Evolutionary conservation across 768 basidiomycete species (phyloP).

Genomic region (Obba rivulosa): DNA sequence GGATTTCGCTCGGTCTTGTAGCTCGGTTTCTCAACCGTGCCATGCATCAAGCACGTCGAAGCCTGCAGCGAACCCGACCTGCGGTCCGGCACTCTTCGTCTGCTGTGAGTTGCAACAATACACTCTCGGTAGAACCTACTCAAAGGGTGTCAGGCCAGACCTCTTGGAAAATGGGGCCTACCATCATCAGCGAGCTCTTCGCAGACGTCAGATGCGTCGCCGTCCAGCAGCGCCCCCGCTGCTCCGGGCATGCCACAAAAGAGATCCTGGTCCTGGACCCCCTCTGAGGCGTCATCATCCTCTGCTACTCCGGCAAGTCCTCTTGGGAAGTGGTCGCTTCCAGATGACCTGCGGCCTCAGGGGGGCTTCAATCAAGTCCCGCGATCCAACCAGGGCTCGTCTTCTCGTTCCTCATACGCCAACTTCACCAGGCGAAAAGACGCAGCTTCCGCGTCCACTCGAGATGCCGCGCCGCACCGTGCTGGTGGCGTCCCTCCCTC

Average conservation of each 20-base stretch:
- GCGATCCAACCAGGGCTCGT: not conserved
- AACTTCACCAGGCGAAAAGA: not conserved
- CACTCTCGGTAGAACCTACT: not conserved
- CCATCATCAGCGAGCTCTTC: not conserved
- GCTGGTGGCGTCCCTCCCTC: not conserved
- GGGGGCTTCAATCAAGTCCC: not conserved
- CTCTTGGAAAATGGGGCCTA: slow-evolving; percentile 9
- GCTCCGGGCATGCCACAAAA: not conserved
- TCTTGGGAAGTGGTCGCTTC: too few species aligned
- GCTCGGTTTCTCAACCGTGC: not conserved
- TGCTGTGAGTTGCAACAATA: slow-evolving; percentile 7
- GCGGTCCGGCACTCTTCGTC: slow-evolving; percentile 15
- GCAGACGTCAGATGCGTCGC: not conserved
- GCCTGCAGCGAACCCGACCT: slow-evolving; percentile 11
- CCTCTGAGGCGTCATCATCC: not conserved
- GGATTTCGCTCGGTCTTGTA: too few species aligned
- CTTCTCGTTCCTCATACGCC: not conserved
- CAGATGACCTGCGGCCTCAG: too few species aligned
- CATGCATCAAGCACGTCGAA: slow-evolving; percentile 19
- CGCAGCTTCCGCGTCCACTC: too few species aligned
- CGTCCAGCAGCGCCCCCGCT: not conserved
- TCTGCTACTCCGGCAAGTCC: not conserved
- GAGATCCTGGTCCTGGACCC: slow-evolving; percentile 1
- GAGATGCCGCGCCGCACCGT: too few species aligned
- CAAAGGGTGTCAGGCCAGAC: slow-evolving; percentile 4